Evolutionary conservation across 2,329 filamentous ascomycete genomes (phyloP).

Genomic region (Sarocladium kiliense): DNA sequence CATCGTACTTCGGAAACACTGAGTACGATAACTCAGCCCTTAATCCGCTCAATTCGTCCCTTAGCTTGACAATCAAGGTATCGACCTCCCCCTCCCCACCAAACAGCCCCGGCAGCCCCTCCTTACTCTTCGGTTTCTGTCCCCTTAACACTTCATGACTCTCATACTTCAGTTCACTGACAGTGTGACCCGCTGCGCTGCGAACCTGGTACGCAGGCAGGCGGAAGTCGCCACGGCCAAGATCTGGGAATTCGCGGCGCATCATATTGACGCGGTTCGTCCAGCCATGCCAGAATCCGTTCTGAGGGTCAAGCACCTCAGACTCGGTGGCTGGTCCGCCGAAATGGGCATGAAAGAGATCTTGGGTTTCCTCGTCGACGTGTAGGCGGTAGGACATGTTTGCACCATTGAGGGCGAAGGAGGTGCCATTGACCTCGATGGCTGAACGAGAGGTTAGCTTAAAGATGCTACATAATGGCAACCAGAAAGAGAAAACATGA

Average conservation of each 20-base stretch:
- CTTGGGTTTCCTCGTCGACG: conserved; percentile 48
- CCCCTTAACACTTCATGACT: conserved; percentile 48
- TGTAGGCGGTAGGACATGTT: conserved; percentile 58
- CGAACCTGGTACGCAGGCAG: conserved; percentile 55
- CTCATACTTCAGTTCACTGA: conserved; percentile 53
- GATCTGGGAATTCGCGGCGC: conserved; percentile 59
- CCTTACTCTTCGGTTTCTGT: conserved; percentile 32
- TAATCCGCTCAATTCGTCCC: conserved; percentile 53
- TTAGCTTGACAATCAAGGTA: conserved; percentile 51
- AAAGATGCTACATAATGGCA: too few species aligned
- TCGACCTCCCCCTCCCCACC: conserved; percentile 47
- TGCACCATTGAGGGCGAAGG: conserved; percentile 52
- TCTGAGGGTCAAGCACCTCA: conserved; percentile 27
- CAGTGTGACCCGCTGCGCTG: conserved; percentile 52
- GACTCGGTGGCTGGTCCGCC: conserved; percentile 41
- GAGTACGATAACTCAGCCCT: conserved; percentile 56
- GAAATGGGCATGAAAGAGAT: conserved; percentile 57
- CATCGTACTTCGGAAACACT: conserved; percentile 56
- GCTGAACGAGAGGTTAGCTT: conserved; percentile 27
- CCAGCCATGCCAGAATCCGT: conserved; percentile 40
- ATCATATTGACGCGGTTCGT: conserved; percentile 41
- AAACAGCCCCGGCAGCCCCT: conserved; percentile 48
- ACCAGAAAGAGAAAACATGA: too few species aligned
- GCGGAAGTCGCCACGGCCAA: conserved; percentile 58
- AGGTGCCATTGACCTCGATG: conserved; percentile 45